Conservation (phyloP, 129 eudicot genomes). For the Helichrysum umbraculigerum region DNA sequence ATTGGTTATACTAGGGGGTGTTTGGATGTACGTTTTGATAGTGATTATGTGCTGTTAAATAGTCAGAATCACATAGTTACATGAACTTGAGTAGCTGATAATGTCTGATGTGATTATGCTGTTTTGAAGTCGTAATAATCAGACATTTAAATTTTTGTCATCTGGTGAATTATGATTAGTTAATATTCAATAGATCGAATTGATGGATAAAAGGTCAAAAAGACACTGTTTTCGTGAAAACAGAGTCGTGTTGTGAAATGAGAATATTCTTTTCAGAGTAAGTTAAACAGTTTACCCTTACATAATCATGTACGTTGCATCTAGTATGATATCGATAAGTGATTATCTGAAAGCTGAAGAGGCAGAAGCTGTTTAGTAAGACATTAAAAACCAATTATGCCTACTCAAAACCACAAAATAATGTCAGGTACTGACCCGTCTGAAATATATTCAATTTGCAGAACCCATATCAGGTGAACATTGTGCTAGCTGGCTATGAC, state of each 20-base stretch:
- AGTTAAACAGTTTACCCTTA: neutral
- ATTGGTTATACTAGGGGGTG: neutral
- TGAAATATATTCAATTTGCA: constrained; percentile 33
- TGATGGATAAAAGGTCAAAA: neutral
- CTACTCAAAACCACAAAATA: neutral
- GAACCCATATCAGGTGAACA: constrained; percentile 88
- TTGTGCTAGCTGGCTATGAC: constrained; percentile 88
- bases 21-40: neutral
- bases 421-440: neutral
- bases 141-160: too few species aligned
- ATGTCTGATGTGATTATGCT: neutral
- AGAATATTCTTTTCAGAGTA: neutral
- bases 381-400: neutral
- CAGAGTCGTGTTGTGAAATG: neutral
- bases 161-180: too few species aligned
- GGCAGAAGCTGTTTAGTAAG: neutral
- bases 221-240: neutral
- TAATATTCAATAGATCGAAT: too few species aligned
- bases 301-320: neutral
- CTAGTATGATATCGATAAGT: neutral
- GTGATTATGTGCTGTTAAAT: neutral
- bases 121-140: neutral
- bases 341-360: neutral
- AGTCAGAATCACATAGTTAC: neutral
- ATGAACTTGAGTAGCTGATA: neutral